A percentile compares a stretch with the other conserved stretches of the same genome.
These are phyloP conservation scores for Boletus rubroflammeus DNA, from an alignment of 768 basidiomycete genomes.

Conservation along the genomic window DNA sequence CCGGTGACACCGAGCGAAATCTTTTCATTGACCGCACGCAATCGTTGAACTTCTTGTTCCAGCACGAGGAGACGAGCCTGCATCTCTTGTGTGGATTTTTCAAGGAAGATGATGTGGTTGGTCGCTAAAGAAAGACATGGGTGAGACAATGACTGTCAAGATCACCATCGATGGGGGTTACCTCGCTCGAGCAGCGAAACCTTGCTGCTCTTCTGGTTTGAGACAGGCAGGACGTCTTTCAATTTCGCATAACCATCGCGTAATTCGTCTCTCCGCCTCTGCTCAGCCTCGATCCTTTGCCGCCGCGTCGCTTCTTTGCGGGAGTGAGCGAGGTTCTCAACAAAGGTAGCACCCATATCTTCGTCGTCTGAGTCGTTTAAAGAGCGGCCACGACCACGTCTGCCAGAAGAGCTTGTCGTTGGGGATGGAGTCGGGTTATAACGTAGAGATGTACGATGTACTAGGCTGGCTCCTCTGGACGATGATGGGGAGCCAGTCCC, in stretches of 20 bases:
- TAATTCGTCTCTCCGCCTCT: conserved; percentile 83
- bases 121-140: conserved; percentile 50
- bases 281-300: conserved; percentile 88
- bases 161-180: conserved; percentile 33
- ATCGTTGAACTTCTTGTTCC: conserved; percentile 66
- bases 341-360: conserved; percentile 62
- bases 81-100: conserved; percentile 69
- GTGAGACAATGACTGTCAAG: conserved; percentile 9
- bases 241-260: conserved; percentile 86
- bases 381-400: conserved; percentile 64
- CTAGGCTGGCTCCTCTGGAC: conserved; percentile 70
- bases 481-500: conserved; percentile 73
- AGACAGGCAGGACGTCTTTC: conserved; percentile 82
- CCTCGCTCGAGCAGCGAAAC: conserved; percentile 86
- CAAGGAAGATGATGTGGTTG: conserved; percentile 70
- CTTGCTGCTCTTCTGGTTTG: conserved; percentile 90
- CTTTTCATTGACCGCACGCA: conserved; percentile 78
- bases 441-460: conserved; percentile 64
- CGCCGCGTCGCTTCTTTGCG: conserved; percentile 81
- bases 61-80: conserved; percentile 61
- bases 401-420: conserved; percentile 62
- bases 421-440: conserved; percentile 85
- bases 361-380: conserved; percentile 75
- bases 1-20: conserved; percentile 63
- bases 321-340: conserved; percentile 70